These are phyloP conservation scores for Porphyra umbilicalis DNA, from an alignment of 31 red algal species.

Conservation along the genomic window DNA sequence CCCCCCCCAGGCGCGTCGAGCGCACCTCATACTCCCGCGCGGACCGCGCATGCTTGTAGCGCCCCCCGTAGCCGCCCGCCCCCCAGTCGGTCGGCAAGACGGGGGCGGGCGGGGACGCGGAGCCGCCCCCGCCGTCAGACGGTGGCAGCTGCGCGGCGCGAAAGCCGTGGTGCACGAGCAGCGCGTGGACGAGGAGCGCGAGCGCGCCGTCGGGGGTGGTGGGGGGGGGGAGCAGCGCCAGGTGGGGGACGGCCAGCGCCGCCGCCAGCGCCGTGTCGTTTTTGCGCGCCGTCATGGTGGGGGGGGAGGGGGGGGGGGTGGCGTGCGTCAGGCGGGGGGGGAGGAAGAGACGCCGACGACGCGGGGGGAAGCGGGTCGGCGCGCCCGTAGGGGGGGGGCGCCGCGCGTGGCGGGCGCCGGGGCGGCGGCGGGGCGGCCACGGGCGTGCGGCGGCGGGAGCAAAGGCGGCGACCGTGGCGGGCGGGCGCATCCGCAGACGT, in stretches of 20 bases:
- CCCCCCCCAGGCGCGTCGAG: conserved; percentile 9
- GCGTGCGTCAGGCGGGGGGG: too few species aligned
- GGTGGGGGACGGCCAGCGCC: neutral
- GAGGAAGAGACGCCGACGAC: too few species aligned
- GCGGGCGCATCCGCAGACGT: too few species aligned
- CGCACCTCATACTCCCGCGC: conserved; percentile 55
- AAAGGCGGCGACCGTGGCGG: neutral
- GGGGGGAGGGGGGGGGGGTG: neutral
- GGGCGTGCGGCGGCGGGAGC: neutral
- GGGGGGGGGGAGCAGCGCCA: neutral
- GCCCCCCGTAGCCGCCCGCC: conserved; percentile 30
- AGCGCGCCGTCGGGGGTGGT: conserved; percentile 29
- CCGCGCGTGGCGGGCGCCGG: too few species aligned
- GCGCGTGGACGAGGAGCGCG: conserved; percentile 62
- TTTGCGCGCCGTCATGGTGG: neutral
- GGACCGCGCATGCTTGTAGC: conserved; percentile 62
- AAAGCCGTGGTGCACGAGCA: conserved; percentile 69
- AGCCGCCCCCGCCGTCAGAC: neutral
- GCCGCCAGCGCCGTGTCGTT: neutral
- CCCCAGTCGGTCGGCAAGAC: conserved; percentile 30
- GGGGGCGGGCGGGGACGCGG: conserved; percentile 2
- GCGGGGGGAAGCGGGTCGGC: too few species aligned
- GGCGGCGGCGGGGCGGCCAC: too few species aligned
- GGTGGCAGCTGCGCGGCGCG: conserved; percentile 17
- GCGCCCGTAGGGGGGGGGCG: neutral